Evolutionary conservation across 1,284 basidiomycete genomes (phyloP), one percentile per base, ranked within the genome.

Genomic region (Mycena sp.): DNA sequence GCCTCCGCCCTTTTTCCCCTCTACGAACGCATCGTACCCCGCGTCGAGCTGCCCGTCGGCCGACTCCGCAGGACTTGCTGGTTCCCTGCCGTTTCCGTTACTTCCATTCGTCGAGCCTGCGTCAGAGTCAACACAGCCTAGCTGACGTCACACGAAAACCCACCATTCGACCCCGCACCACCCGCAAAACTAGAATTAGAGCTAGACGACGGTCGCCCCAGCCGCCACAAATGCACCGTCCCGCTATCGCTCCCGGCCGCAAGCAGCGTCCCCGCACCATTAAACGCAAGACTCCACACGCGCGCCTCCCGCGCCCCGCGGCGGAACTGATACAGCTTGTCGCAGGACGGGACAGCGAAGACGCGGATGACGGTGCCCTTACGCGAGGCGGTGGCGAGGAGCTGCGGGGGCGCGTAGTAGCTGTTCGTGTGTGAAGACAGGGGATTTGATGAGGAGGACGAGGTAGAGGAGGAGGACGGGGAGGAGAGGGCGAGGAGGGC

Each of bases 151-250:
- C n/a, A n/a, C n/a, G n/a, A n/a, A n/a, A n/a, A n/a, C n/a, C n/a
- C n/a, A n/a, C n/a, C n/a, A n/a, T n/a, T n/a, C n/a, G n/a, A n/a
- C n/a, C n/a, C n/a, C n/a, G n/a, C n/a, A n/a, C n/a, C n/a, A n/a
- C n/a, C n/a, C n/a, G n/a, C n/a, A n/a, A n/a, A n/a, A n/a, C n/a
- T n/a, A n/a, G n/a, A n/a, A n/a, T 35, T 35, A 7, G 32, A 7
- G 32, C 14, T 35, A 35, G 32, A 14, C 32, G 32, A 35, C 28
- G 41, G 14, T n/a, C n/a, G n/a, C 21, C 86, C 85, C 5, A 99
- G 83, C 75, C 94, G 95, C 82, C 98, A 99, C 53, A 99, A 92
- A 77, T 99, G 98, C 35, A 99, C 96, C 9, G 97, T 99, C 69
- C 96, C 96, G n/a, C n/a, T n/a, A 67, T 96, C 97, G 9, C 89